These are phyloP conservation scores for Solanum sparsipilum DNA, from an alignment of 257 asterid genomes.

Conservation along the genomic window DNA sequence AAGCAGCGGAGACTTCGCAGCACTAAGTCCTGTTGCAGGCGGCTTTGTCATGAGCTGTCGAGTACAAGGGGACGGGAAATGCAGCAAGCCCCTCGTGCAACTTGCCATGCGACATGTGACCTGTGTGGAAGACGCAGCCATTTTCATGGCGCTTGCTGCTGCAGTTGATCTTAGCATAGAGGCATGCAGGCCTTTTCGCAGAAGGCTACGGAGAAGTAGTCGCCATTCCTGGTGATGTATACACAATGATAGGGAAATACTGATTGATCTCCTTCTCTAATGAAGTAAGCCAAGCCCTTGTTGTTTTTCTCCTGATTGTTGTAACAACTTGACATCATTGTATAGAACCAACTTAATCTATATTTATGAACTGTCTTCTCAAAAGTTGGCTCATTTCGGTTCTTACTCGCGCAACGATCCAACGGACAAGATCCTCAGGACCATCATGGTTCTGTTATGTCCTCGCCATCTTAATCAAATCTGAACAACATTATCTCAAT, in stretches of 20 bases:
- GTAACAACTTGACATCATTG: not conserved
- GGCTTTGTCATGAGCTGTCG: conserved; percentile 92
- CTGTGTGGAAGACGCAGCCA: conserved; percentile 93
- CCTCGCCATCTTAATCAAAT: not conserved
- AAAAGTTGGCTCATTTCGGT: not conserved
- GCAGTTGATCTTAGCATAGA: conserved; percentile 94
- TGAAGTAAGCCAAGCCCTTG: not conserved
- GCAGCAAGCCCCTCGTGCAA: conserved; percentile 77
- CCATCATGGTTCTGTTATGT: not conserved
- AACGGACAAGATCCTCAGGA: not conserved
- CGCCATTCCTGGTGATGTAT: conserved; percentile 61
- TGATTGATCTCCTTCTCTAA: not conserved
- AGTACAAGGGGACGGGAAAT: conserved; percentile 78
- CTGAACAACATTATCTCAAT: not conserved
- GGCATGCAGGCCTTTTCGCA: conserved; percentile 75
- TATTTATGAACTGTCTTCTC: not conserved
- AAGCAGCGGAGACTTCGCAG: conserved; percentile 79
- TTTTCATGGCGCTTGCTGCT: conserved; percentile 92
- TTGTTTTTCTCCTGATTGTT: not conserved
- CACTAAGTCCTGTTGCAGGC: conserved; percentile 45
- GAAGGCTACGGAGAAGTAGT: conserved; percentile 44
- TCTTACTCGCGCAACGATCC: not conserved
- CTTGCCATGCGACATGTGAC: conserved; percentile 83
- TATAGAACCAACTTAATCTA: not conserved
- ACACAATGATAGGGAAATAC: not conserved